These are phyloP conservation scores for Leishmania martiniquensis DNA, from an alignment of 208 protist genomes.

Conservation along the genomic window DNA sequence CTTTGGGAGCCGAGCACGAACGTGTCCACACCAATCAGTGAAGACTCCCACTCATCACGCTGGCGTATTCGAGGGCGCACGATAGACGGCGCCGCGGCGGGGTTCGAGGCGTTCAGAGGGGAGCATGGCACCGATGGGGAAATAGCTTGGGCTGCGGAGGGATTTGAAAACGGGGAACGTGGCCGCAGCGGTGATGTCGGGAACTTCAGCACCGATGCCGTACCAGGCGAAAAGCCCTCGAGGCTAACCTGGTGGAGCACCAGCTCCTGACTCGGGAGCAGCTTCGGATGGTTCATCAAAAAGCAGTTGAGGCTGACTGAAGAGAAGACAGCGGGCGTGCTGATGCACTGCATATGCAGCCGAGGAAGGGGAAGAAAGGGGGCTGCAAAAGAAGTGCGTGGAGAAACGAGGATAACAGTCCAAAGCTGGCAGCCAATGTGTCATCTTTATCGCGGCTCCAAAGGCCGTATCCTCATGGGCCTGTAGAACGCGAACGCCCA, in stretches of 20 bases:
- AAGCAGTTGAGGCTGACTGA: neutral
- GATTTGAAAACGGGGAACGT: constrained; percentile 22
- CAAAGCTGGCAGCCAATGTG: neutral
- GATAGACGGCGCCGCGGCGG: constrained; percentile 57
- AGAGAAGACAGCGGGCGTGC: neutral
- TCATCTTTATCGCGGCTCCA: neutral
- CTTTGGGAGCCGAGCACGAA: constrained; percentile 37
- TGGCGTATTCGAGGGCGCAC: constrained; percentile 50
- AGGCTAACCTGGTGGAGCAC: constrained; percentile 59
- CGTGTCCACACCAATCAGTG: constrained; percentile 35
- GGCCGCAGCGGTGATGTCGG: constrained; percentile 28
- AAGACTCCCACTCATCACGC: constrained; percentile 51
- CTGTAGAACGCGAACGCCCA: neutral
- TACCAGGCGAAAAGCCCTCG: constrained; percentile 40
- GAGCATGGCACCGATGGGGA: constrained; percentile 9
- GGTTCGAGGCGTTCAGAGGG: constrained; percentile 20
- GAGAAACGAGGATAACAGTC: neutral
- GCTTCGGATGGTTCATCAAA: constrained; percentile 57
- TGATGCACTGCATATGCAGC: neutral
- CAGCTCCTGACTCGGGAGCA: constrained; percentile 66
- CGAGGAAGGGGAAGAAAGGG: neutral
- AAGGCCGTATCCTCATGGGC: neutral
- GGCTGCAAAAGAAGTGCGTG: neutral
- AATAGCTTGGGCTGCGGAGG: neutral
- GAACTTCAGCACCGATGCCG: constrained; percentile 29